Evolutionary conservation across 129 eudicot genomes (phyloP).

Genomic region (Helianthus annuus): HanXRQr2.0-SUNRISE NC_035444.2:134989801-134990300

Average conservation of each 20-base stretch:
- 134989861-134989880: not conserved
- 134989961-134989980: not conserved
- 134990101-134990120: not conserved
- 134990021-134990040: not conserved
- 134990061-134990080: not conserved
- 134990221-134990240: too few relatives aligned
- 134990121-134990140: not conserved
- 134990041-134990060: not conserved
- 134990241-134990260: too few relatives aligned
- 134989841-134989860: constrained; percentile 36
- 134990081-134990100: not conserved
- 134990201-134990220: too few relatives aligned
- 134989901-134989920: constrained; percentile 16
- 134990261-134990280: too few relatives aligned
- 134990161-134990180: not conserved
- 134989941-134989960: not conserved
- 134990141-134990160: not conserved
- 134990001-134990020: not conserved
- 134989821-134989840: constrained; percentile 31
- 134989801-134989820: not conserved
- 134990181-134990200: too few relatives aligned
- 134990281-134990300: too few relatives aligned
- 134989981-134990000: not conserved
- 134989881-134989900: not conserved
- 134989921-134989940: constrained; percentile 17